Evolutionary conservation across 352 stramenopile genomes (phyloP).

Genomic region (Pythium brachiatum): DNA sequence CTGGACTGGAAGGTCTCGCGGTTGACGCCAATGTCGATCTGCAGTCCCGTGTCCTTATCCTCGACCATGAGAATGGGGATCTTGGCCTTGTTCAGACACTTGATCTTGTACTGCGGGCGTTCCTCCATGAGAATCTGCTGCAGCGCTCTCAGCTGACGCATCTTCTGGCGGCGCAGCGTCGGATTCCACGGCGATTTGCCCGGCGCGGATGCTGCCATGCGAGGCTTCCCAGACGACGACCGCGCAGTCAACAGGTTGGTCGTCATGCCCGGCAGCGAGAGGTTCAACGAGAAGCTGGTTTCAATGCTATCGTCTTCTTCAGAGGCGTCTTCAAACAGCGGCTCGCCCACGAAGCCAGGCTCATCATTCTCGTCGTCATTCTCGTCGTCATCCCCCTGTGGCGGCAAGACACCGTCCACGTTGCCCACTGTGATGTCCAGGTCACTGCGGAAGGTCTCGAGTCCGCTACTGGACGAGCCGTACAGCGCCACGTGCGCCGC

Average conservation of each 20-base stretch:
- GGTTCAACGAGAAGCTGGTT: conserved; percentile 62
- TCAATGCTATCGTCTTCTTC: conserved; percentile 31
- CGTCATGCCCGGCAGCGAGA: conserved; percentile 30
- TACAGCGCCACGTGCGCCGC: conserved; percentile 55
- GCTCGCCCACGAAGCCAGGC: conserved; percentile 5
- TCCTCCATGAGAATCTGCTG: conserved; percentile 48
- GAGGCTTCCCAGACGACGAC: neutral
- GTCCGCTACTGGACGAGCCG: conserved; percentile 62
- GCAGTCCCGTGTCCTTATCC: conserved; percentile 47
- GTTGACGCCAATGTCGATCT: conserved; percentile 68
- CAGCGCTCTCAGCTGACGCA: conserved; percentile 49
- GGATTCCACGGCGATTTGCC: conserved; percentile 75
- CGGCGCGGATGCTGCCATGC: conserved; percentile 5
- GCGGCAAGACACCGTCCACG: conserved; percentile 18
- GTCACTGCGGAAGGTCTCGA: conserved; percentile 77
- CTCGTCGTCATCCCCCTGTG: neutral
- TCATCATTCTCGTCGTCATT: conserved; percentile 6
- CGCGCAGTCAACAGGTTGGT: neutral
- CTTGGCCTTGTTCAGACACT: conserved; percentile 68
- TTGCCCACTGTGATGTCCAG: conserved; percentile 72
- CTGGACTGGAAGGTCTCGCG: conserved; percentile 50
- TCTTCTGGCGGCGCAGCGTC: conserved; percentile 53
- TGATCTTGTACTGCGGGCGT: conserved; percentile 55
- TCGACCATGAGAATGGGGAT: conserved; percentile 73
- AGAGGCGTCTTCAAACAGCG: neutral